phyloP scores from a whole-genome alignment of 108 stramenopile species.

The Discostella pseudostelligera region DNA sequence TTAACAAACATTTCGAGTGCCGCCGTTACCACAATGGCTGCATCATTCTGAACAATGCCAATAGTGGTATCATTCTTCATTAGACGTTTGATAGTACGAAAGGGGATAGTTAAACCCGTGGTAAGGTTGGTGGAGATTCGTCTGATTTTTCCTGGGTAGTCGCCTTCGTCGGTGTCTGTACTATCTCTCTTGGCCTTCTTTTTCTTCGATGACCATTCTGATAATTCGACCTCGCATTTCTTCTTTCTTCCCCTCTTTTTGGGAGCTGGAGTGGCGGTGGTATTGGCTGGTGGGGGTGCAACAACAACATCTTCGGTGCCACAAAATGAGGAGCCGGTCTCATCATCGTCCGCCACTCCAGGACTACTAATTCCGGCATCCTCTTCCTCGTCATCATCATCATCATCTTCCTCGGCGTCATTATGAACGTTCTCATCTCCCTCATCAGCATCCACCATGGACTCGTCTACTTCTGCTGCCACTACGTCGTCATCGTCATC shows the following conservation, averaged over 20 bases:
- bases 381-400: neutral
- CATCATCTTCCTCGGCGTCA: neutral
- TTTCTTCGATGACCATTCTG: constrained; percentile 4
- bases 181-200: neutral
- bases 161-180: constrained; percentile 10
- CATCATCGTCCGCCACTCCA: neutral
- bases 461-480: no score
- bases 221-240: no score
- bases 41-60: constrained; percentile 87
- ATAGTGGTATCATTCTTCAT: constrained; percentile 84
- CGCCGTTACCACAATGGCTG: constrained; percentile 71
- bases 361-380: neutral
- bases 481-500: neutral
- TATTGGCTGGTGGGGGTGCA: no score
- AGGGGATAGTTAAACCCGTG: constrained; percentile 75
- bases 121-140: constrained; percentile 40
- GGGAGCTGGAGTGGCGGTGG: neutral
- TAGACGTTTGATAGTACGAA: constrained; percentile 75
- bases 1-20: constrained; percentile 78
- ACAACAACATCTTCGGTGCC: no score
- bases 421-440: neutral
- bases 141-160: no score
- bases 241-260: no score
- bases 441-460: neutral
- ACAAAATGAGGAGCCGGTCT: neutral